phyloP scores from a whole-genome alignment of 108 stramenopile species.

The Craspedostauros australis region DNA sequence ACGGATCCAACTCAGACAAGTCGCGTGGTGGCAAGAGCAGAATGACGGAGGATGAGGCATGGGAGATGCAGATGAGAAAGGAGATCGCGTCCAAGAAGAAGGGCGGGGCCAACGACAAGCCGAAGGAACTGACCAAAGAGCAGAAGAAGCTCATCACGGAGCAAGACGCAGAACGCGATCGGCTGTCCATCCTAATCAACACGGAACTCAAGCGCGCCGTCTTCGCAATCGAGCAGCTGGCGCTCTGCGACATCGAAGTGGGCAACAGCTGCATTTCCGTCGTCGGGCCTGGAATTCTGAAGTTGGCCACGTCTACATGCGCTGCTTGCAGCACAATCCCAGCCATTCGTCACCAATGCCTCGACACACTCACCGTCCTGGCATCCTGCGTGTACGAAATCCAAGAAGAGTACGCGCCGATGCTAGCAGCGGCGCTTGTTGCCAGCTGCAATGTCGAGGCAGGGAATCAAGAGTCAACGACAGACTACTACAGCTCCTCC shows the following conservation, averaged over 20 bases:
- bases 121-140: constrained; percentile 36
- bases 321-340: constrained; percentile 24
- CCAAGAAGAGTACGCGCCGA: constrained; percentile 62
- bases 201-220: constrained; percentile 36
- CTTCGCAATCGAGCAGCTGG: constrained; percentile 46
- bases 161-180: constrained; percentile 42
- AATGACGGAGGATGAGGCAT: constrained; percentile 75
- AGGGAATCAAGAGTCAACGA: background rate
- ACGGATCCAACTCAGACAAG: background rate
- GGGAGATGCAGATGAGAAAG: constrained; percentile 81
- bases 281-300: constrained; percentile 37
- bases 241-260: constrained; percentile 75
- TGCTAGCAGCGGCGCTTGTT: constrained; percentile 54
- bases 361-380: constrained; percentile 53
- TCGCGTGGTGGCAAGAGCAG: constrained; percentile 34
- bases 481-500: constrained; percentile 5
- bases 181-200: constrained; percentile 25
- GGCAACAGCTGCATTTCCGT: constrained; percentile 71
- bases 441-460: constrained; percentile 28
- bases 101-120: background rate
- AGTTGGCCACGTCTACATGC: constrained; percentile 42
- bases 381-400: constrained; percentile 83
- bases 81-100: constrained; percentile 71
- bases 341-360: constrained; percentile 27
- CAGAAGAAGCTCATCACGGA: constrained; percentile 51